Conservation (phyloP, 148 eudicot genomes). For the Rhododendron williamsianum region DNA sequence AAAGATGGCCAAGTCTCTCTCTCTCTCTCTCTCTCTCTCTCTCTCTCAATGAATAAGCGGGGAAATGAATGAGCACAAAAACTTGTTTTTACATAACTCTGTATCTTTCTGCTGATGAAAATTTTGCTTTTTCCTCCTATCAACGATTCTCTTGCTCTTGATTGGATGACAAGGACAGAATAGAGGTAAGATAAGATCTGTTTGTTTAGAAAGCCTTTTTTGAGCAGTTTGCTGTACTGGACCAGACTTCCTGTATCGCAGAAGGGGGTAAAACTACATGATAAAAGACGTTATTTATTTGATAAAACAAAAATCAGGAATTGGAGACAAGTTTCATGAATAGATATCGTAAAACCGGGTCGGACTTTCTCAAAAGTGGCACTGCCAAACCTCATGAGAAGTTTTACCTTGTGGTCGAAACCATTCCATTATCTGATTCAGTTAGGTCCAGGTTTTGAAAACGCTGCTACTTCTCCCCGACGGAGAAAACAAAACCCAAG, state of each 20-base stretch:
- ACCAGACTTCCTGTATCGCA: background rate
- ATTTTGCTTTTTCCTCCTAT: background rate
- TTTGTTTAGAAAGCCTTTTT: background rate
- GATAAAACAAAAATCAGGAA: background rate
- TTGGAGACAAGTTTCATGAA: background rate
- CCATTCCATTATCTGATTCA: background rate
- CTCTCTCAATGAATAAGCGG: too few species aligned
- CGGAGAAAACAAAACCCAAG: background rate
- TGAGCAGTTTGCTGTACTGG: background rate
- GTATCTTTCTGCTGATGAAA: background rate
- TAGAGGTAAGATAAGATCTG: slow-evolving; percentile 15
- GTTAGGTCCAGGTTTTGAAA: background rate
- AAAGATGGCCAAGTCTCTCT: slow-evolving; percentile 23
- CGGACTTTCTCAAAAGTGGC: background rate
- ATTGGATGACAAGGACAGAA: slow-evolving; percentile 16
- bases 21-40: background rate
- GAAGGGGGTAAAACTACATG: background rate
- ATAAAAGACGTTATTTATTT: background rate
- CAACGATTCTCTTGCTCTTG: slow-evolving; percentile 3
- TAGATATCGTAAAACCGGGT: background rate
- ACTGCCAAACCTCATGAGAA: background rate
- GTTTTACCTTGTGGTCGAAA: background rate
- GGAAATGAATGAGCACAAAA: background rate
- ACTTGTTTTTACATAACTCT: background rate
- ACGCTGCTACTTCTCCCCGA: background rate